These are phyloP conservation scores for Boechera divaricarpa DNA, from an alignment of 345 rosid species.

Conservation along the genomic window DNA sequence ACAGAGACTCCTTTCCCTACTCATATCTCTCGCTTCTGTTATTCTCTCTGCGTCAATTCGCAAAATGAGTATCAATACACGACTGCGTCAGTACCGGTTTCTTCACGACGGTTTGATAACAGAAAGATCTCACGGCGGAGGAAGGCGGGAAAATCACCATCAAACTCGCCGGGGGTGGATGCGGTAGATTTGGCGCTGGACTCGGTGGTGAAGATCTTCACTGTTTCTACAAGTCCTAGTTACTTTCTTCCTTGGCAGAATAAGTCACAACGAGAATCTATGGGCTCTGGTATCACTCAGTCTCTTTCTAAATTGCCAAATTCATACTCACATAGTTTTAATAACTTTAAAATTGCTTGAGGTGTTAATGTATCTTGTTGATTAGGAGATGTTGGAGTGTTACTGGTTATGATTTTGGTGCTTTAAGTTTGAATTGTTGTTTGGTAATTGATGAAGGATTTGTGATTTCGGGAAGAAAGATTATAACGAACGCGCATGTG, in stretches of 20 bases:
- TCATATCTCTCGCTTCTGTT: slow-evolving; percentile 9
- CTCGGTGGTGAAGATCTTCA: slow-evolving; percentile 50
- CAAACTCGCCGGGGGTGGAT: slow-evolving; percentile 14
- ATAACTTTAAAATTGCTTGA: no score
- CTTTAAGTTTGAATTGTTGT: background rate
- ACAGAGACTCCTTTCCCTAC: slow-evolving; percentile 1
- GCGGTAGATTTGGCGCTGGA: slow-evolving; percentile 45
- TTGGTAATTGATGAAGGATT: slow-evolving; percentile 41
- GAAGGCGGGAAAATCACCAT: background rate
- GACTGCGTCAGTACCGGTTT: slow-evolving; percentile 6
- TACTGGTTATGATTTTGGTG: background rate
- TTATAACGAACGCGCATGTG: slow-evolving; percentile 88
- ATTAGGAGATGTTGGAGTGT: background rate
- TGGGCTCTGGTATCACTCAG: slow-evolving; percentile 44
- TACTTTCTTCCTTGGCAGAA: slow-evolving; percentile 53
- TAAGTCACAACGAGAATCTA: slow-evolving; percentile 72
- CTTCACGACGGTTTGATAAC: background rate
- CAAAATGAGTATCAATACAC: slow-evolving; percentile 29
- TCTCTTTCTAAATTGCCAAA: slow-evolving; percentile 7
- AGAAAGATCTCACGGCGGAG: slow-evolving; percentile 38
- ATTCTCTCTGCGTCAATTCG: background rate
- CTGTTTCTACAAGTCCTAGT: slow-evolving; percentile 47
- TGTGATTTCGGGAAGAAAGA: slow-evolving; percentile 65
- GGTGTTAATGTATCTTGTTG: no score
- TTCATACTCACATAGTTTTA: background rate